Percentiles rank a stretch among this genome's conserved stretches.
phyloP scores from a whole-genome alignment of 305 asterid species.

The Coffea humblotiana region DNA sequence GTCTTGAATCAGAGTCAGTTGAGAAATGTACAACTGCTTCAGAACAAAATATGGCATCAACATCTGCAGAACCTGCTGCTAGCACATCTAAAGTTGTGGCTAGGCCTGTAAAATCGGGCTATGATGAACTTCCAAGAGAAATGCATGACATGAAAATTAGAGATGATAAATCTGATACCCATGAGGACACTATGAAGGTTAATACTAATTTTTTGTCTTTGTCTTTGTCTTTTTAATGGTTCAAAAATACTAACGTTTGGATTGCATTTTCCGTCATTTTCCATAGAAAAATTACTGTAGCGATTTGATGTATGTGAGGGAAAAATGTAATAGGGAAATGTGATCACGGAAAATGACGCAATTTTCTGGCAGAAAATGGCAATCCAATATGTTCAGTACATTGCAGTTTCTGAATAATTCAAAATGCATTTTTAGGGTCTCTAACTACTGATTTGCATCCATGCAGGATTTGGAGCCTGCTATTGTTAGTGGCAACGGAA shows the following conservation, averaged over 20 bases:
- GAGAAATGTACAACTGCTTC: conserved; percentile 35
- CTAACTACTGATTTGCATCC: conserved; percentile 1
- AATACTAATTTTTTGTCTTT: not conserved
- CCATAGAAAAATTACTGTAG: too few relatives aligned
- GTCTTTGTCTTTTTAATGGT: not conserved
- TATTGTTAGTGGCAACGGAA: conserved; percentile 74
- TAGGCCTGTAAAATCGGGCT: conserved; percentile 39
- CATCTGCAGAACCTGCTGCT: conserved; percentile 39
- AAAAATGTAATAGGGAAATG: too few relatives aligned
- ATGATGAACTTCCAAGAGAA: conserved; percentile 71
- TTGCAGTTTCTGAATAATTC: conserved; percentile 1
- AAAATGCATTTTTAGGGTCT: not conserved
- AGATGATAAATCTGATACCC: conserved; percentile 52
- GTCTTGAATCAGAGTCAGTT: conserved; percentile 35
- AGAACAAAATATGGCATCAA: conserved; percentile 41
- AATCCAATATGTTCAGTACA: not conserved
- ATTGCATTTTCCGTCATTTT: too few relatives aligned
- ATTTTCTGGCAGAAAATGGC: too few relatives aligned
- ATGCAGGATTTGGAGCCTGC: conserved; percentile 76
- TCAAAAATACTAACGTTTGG: too few relatives aligned
- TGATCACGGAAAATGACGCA: too few relatives aligned
- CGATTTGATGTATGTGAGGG: too few relatives aligned
- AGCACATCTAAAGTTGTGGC: conserved; percentile 39
- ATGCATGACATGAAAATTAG: conserved; percentile 80
- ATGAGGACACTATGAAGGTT: conserved; percentile 59